Conservation (phyloP, 495 filamentous ascomycete genomes). For the Xylaria venustula region DNA sequence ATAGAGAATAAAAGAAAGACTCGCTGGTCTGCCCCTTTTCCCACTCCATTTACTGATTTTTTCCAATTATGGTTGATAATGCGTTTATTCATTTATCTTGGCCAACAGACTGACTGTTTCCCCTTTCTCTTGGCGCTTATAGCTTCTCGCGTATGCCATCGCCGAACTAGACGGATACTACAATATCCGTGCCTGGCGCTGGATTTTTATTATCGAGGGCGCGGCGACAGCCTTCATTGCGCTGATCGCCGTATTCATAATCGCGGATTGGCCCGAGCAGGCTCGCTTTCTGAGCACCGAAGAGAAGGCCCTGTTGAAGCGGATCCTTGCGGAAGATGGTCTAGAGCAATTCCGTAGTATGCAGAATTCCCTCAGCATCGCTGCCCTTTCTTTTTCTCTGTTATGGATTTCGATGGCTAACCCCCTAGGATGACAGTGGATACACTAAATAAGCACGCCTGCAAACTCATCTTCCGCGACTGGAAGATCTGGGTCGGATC, state of each 20-base stretch:
- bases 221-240: slow-evolving; percentile 48
- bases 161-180: slow-evolving; percentile 52
- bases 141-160: slow-evolving; percentile 59
- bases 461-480: slow-evolving; percentile 48
- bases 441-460: slow-evolving; percentile 43
- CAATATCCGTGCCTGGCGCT: slow-evolving; percentile 46
- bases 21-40: no score
- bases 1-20: no score
- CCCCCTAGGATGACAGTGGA: slow-evolving; percentile 29
- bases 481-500: slow-evolving; percentile 57
- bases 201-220: slow-evolving; percentile 59
- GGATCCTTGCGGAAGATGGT: slow-evolving; percentile 42
- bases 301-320: slow-evolving; percentile 46
- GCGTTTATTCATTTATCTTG: no score
- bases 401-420: neutral
- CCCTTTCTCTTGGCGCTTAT: neutral
- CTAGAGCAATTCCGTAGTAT: slow-evolving; percentile 36
- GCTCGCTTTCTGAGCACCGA: slow-evolving; percentile 47
- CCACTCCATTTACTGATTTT: no score
- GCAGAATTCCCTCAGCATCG: neutral
- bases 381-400: neutral
- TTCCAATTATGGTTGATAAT: no score
- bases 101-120: neutral
- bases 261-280: slow-evolving; percentile 57
- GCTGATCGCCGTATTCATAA: slow-evolving; percentile 46